phyloP scores from a whole-genome alignment of 441 rosid species.

The Bocquillonia castaneifolia region DNA sequence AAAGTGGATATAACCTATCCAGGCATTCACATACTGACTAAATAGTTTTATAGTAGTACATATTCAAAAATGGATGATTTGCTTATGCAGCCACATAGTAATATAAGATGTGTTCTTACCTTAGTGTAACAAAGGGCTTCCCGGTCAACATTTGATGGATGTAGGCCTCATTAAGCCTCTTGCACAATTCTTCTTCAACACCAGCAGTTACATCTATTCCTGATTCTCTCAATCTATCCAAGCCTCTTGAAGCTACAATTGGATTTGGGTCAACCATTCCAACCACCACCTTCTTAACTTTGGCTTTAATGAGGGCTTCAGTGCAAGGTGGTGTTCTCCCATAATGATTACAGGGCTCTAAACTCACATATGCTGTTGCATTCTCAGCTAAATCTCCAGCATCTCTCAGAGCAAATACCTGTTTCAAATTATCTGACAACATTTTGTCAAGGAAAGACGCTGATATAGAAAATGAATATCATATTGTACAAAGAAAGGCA shows the following conservation, averaged over 20 bases:
- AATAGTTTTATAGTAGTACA: not conserved
- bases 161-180: constrained; percentile 68
- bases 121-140: constrained; percentile 64
- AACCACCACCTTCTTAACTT: constrained; percentile 77
- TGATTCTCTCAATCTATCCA: constrained; percentile 56
- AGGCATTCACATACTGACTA: not conserved
- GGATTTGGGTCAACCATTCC: constrained; percentile 97
- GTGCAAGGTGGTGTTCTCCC: constrained; percentile 91
- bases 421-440: constrained; percentile 19
- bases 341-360: constrained; percentile 88
- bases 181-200: constrained; percentile 76
- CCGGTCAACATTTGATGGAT: constrained; percentile 64
- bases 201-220: constrained; percentile 71
- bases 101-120: constrained; percentile 32
- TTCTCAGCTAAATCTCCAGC: constrained; percentile 76
- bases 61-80: not conserved
- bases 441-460: constrained; percentile 9
- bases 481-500: not conserved
- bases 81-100: not conserved
- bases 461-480: not conserved
- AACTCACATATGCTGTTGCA: constrained; percentile 87
- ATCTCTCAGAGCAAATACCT: constrained; percentile 85
- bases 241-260: constrained; percentile 71
- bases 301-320: constrained; percentile 78
- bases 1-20: not conserved